A percentile compares a stretch with the other conserved stretches of the same genome.
Conservation (phyloP, 2,329 filamentous ascomycete genomes). For the Apiospora malaysiana region DNA sequence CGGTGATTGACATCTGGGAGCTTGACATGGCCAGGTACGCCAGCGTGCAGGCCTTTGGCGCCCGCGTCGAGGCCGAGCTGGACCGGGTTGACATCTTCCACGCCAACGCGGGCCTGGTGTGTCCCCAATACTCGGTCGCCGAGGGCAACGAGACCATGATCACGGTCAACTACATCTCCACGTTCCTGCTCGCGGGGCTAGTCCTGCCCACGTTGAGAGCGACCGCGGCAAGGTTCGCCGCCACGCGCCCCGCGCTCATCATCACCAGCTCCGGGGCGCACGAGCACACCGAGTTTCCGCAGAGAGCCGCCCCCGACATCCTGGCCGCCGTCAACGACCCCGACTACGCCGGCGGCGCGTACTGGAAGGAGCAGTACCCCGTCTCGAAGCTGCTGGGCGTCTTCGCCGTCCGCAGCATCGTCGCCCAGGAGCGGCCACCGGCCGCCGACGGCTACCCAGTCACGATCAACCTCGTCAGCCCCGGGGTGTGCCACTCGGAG, state of each 20-base stretch:
- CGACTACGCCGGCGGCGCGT: neutral
- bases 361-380: constrained; percentile 32
- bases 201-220: constrained; percentile 57
- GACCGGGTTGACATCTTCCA: constrained; percentile 51
- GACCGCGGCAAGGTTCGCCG: constrained; percentile 35
- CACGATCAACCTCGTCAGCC: constrained; percentile 57
- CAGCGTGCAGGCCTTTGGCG: constrained; percentile 52
- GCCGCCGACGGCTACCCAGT: constrained; percentile 40
- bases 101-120: constrained; percentile 49
- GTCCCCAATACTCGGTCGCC: constrained; percentile 36
- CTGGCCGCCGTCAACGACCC: constrained; percentile 35
- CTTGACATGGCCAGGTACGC: constrained; percentile 55
- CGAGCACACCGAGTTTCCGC: constrained; percentile 35
- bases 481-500: constrained; percentile 57
- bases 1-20: constrained; percentile 53
- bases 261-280: constrained; percentile 40
- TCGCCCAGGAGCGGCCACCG: constrained; percentile 26
- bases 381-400: constrained; percentile 42
- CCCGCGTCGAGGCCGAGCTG: constrained; percentile 41
- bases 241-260: constrained; percentile 34
- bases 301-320: constrained; percentile 36
- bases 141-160: constrained; percentile 56
- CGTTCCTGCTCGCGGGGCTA: constrained; percentile 54
- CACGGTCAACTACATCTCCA: constrained; percentile 59
- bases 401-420: constrained; percentile 34